These are phyloP conservation scores for Cercospora sp. DNA, from an alignment of 2,329 filamentous ascomycete genomes.

Conservation along the genomic window DNA sequence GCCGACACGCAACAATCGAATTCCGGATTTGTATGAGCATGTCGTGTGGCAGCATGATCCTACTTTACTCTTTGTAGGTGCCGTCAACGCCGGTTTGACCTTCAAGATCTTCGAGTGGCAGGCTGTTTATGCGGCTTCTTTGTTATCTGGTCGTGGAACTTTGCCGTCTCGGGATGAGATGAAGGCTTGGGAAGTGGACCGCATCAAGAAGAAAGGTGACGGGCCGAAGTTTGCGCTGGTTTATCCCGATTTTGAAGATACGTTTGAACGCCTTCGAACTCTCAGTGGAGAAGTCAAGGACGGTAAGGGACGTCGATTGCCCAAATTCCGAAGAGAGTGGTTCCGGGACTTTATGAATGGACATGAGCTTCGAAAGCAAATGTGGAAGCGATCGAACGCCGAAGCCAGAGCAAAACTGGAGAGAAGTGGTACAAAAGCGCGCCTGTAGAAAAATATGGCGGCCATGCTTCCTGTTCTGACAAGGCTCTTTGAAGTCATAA, in stretches of 20 bases:
- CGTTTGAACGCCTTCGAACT: slow-evolving; percentile 59
- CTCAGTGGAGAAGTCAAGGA: slow-evolving; percentile 50
- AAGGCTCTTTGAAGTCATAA: neutral
- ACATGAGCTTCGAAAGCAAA: slow-evolving; percentile 16
- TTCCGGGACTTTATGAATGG: slow-evolving; percentile 19
- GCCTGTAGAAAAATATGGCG: neutral
- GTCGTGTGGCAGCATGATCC: slow-evolving; percentile 58
- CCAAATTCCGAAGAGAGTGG: slow-evolving; percentile 17
- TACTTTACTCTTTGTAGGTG: slow-evolving; percentile 60
- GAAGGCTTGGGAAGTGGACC: slow-evolving; percentile 58
- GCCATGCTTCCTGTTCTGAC: neutral
- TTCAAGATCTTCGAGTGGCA: slow-evolving; percentile 72
- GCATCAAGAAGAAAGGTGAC: slow-evolving; percentile 58
- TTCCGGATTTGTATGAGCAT: slow-evolving; percentile 60
- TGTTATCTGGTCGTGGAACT: slow-evolving; percentile 56
- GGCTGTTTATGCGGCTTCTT: slow-evolving; percentile 61
- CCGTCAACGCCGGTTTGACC: slow-evolving; percentile 59
- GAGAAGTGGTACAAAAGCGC: neutral
- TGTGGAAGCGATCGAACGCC: slow-evolving; percentile 18
- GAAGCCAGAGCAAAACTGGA: slow-evolving; percentile 2
- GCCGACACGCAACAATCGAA: slow-evolving; percentile 55
- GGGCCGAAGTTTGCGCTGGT: slow-evolving; percentile 59
- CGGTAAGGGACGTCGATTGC: neutral
- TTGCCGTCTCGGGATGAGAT: slow-evolving; percentile 55
- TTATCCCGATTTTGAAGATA: slow-evolving; percentile 64